Conservation (phyloP, 225 moss, liverwort and hornwort genomes). For the Neckera pumila region DNA sequence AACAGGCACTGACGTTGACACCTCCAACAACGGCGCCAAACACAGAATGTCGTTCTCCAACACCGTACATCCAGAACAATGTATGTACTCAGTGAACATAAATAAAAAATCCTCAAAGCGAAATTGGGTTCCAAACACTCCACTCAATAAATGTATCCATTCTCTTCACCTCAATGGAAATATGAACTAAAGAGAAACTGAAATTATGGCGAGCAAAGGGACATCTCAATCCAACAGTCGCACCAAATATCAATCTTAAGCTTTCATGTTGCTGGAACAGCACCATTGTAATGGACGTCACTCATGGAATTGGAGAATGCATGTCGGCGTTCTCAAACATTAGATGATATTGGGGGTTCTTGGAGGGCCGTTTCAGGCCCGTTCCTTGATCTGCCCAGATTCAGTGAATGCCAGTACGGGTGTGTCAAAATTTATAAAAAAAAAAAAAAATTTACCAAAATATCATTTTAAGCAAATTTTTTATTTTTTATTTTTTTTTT, state of each 20-base stretch:
- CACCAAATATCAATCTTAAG: not conserved
- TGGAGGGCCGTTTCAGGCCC: too few species aligned
- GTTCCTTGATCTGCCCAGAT: too few species aligned
- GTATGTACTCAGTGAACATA: not conserved
- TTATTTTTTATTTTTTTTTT: too few species aligned
- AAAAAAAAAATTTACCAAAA: too few species aligned
- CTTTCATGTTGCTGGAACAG: too few species aligned
- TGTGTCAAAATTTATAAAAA: too few species aligned
- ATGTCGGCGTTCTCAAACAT: not conserved
- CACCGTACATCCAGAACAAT: not conserved
- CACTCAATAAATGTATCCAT: not conserved
- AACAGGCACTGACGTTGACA: not conserved
- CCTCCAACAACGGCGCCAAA: not conserved
- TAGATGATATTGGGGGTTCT: too few species aligned
- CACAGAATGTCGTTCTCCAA: not conserved
- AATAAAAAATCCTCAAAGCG: not conserved
- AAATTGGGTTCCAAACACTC: not conserved
- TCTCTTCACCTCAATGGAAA: not conserved
- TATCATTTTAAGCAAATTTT: too few species aligned
- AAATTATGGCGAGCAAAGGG: not conserved
- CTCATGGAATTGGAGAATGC: not conserved
- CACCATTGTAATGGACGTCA: not conserved
- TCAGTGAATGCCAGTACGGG: too few species aligned
- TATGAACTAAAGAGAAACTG: not conserved
- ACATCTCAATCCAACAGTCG: not conserved